Conservation (phyloP, 768 basidiomycete species). For the Gautieria morchelliformis region DNA sequence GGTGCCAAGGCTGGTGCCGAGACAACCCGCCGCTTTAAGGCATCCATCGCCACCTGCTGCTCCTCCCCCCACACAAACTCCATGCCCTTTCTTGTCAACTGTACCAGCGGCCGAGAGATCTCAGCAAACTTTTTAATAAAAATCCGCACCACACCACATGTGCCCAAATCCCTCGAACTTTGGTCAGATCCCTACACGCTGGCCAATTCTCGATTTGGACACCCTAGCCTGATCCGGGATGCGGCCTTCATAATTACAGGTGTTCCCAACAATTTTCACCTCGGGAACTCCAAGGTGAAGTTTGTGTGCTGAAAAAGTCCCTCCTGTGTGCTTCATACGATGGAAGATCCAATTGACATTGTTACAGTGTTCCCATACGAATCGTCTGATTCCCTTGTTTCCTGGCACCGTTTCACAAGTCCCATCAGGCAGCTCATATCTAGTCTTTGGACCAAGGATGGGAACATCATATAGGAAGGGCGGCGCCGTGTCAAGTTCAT, state of each 20-base stretch:
- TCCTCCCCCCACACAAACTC: conserved; percentile 8
- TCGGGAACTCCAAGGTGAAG: conserved; percentile 19
- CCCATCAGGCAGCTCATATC: conserved; percentile 24
- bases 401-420: conserved; percentile 26
- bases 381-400: conserved; percentile 27
- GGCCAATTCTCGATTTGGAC: conserved; percentile 20
- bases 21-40: conserved; percentile 6
- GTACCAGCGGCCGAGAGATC: conserved; percentile 13
- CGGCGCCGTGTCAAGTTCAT: conserved; percentile 26
- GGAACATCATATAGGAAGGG: conserved; percentile 33
- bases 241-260: conserved; percentile 25
- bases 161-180: conserved; percentile 20
- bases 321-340: conserved; percentile 25
- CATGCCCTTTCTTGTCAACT: conserved; percentile 5
- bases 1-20: conserved; percentile 6
- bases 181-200: conserved; percentile 9
- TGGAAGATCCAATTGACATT: conserved; percentile 29
- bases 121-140: conserved; percentile 19
- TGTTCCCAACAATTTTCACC: conserved; percentile 27
- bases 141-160: conserved; percentile 12
- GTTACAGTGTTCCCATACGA: conserved; percentile 23
- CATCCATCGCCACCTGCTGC: conserved; percentile 2
- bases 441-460: conserved; percentile 23
- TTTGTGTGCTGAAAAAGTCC: conserved; percentile 30
- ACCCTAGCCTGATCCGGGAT: conserved; percentile 19